Evolutionary conservation across 495 filamentous ascomycete species (phyloP), one percentile per base, ranked within the genome.

Genomic region (Cudoniella acicularis): DNA sequence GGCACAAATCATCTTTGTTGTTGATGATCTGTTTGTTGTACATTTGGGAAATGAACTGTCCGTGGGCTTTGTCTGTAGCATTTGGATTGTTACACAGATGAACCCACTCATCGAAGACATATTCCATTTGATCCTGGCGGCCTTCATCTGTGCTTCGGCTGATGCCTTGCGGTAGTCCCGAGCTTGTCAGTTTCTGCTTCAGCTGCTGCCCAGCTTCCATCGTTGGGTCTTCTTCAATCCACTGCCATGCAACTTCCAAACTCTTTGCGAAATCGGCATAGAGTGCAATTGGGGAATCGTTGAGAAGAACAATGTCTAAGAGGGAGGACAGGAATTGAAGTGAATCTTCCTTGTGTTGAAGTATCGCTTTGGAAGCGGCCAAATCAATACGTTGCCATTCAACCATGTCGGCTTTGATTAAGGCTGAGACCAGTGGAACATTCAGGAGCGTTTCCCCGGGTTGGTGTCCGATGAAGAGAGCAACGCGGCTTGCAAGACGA

Each of bases 91-190:
- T 84, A 75, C 84, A 91, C 16, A 98, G 80, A 41, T 86, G 83
- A 56, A 91, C 81, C 94, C 94, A 99, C 69, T 98, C 94, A 10
- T 87, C 89, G 69, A 99, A 96, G 43, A 96, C 80, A 67, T 98
- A 98, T 64, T 95, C 88, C 73, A 96, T 83, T 63, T 96, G 92
- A 52, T 93, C 87, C 46, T 83, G 82, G 64, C 84, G 85, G 20
- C 72, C 54, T 18, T 83, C 79, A 57, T 74, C 79, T 41, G 77
- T 67, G 36, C 74, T 72, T 47, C 73, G 67, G 57, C 76, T 75
- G 52, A 77, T 67, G 41, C 73, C 67, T 51, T 86, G 81, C 1
- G 79, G 77, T 8, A 85, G 73, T 2, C 84, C 83, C 40, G 81
- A 83, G 56, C 77, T 77, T 26, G 83, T 82, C 45, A 97, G 74